Conservation (phyloP, 192 early-diverging fungal genomes). For the Linnemannia exigua region DNA sequence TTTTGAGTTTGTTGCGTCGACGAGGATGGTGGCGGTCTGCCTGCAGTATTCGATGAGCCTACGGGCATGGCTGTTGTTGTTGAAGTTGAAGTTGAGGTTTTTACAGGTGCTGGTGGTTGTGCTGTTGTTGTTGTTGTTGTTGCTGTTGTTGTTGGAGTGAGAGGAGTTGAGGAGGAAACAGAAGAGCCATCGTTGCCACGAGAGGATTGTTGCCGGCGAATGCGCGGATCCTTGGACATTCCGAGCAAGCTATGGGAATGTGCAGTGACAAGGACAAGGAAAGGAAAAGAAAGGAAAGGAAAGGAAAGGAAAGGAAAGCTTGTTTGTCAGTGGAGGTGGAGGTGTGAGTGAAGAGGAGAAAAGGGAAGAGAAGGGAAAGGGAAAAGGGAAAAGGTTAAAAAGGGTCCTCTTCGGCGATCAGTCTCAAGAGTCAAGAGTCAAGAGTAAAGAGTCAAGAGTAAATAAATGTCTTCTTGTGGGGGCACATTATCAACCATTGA, state of each 20-base stretch:
- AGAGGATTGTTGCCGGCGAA: conserved; percentile 95
- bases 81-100: not conserved
- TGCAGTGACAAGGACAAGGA: conserved; percentile 6
- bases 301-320: not conserved
- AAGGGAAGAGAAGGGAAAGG: not conserved
- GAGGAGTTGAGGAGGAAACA: conserved; percentile 95
- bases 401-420: too few relatives aligned
- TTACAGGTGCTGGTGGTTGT: not conserved
- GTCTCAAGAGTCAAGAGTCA: too few relatives aligned
- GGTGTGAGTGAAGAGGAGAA: not conserved
- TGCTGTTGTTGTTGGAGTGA: conserved; percentile 32
- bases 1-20: not conserved
- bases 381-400: too few relatives aligned
- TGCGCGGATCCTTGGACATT: conserved; percentile 88
- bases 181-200: conserved; percentile 94
- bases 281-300: not conserved
- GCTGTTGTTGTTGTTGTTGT: not conserved
- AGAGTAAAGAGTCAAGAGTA: too few relatives aligned
- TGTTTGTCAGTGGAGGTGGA: not conserved
- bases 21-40: not conserved
- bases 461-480: too few relatives aligned
- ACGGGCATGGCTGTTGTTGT: not conserved
- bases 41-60: not conserved
- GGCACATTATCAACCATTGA: too few relatives aligned
- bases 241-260: conserved; percentile 54